Base-by-base conservation (phyloP, 2,329 filamentous ascomycete genomes). In the Alternaria postmessia region DNA sequence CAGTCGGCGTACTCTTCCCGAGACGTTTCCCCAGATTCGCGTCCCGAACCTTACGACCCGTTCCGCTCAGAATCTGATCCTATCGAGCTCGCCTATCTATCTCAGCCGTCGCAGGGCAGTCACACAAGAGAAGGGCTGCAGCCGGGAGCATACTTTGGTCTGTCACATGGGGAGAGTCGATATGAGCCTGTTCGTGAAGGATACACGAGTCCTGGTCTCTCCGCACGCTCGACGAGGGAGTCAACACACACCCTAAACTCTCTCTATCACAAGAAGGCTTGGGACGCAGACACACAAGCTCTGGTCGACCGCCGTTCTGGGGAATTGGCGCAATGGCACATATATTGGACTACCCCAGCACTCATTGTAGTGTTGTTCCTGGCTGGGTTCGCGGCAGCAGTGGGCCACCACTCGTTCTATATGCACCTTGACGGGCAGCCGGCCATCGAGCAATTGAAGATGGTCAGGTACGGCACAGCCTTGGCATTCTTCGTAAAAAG, bases 401-500 rank as follows among this genome's bases (percentile, higher is more conserved):
- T 78, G 9, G 74, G 70, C 1, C 77, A 79, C 52, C 77, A 79
- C 57, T 36, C 75, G 9, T 78, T 78, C 61, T 79, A 79, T 51
- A 38, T 28, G 5, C 61, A 63, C 18, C 61, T 79, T 43, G 62
- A 78, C 43, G 76, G 76, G 18, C 51, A 70, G 38, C 66, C 68
- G 7, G 72, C 76, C 0, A 63, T 63, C 22, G 57, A 75, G 26
- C 77, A 79, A 44, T 55, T 79, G 43, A 68, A 43, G 41, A 78
- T 75, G 72, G 69, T 77, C 4, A 61, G 77, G 22, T 76, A 76
- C 22, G 77, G 77, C 7, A 79, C 75, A 8, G 76, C 76, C 1
- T 51, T 79, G 57, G 76, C 76, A 4, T 79, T 78, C 55, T 79
- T 78, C 34, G 72, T 75, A 2, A 79, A 78, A 59, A 73, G 73